These are phyloP conservation scores for Termitomyces titanicus DNA, from an alignment of 768 basidiomycete genomes.

Conservation along the genomic window DNA sequence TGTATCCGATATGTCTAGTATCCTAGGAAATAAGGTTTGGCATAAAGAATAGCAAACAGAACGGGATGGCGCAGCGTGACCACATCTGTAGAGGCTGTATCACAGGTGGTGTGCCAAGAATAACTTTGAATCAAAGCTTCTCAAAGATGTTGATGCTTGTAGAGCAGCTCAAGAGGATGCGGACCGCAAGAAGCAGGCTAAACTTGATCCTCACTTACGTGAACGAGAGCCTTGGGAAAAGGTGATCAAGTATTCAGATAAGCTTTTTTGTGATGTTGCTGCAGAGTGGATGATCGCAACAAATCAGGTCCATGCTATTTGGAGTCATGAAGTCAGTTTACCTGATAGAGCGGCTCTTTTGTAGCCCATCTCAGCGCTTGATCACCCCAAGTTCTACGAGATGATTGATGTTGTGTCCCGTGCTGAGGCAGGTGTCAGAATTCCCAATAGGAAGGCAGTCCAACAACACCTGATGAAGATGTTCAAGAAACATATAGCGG, in stretches of 20 bases:
- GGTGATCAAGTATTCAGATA: not conserved
- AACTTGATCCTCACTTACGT: not conserved
- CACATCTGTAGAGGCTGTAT: too few relatives aligned
- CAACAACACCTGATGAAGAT: slow-evolving; percentile 17
- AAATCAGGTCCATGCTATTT: too few relatives aligned
- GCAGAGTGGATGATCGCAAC: not conserved
- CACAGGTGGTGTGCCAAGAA: not conserved
- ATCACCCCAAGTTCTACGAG: slow-evolving; percentile 24
- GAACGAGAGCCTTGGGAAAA: not conserved
- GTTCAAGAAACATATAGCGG: slow-evolving; percentile 10
- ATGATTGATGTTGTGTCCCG: slow-evolving; percentile 27
- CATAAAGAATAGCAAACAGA: too few relatives aligned
- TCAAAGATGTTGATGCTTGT: not conserved
- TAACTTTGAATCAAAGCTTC: not conserved
- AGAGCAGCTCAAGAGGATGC: not conserved
- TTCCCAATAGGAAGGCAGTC: slow-evolving; percentile 19
- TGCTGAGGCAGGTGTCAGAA: slow-evolving; percentile 23
- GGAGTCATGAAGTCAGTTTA: too few relatives aligned
- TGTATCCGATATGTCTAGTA: too few relatives aligned
- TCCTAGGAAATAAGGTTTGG: too few relatives aligned
- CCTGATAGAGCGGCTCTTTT: not conserved
- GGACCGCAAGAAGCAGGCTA: not conserved
- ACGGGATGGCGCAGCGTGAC: too few relatives aligned
- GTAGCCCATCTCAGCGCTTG: slow-evolving; percentile 21
- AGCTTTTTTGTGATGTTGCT: not conserved